These are phyloP conservation scores for Eucalyptus caleyi DNA, from an alignment of 345 rosid species.

Conservation along the genomic window DNA sequence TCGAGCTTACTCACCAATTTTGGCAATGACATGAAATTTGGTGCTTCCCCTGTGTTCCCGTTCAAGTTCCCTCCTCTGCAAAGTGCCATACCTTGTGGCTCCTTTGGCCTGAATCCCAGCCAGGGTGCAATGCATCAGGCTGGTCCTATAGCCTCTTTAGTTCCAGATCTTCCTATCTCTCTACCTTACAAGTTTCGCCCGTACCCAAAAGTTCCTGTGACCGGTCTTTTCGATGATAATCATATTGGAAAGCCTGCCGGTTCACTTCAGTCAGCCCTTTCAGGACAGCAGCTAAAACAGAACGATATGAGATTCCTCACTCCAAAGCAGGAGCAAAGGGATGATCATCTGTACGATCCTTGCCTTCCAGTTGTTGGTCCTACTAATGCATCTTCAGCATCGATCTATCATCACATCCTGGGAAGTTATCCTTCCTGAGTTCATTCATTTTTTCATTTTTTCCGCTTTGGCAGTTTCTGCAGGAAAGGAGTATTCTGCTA, in stretches of 20 bases:
- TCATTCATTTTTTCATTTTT: not conserved
- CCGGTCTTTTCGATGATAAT: slow-evolving; percentile 3
- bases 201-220: slow-evolving; percentile 8
- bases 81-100: slow-evolving; percentile 8
- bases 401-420: slow-evolving; percentile 15
- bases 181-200: slow-evolving; percentile 15
- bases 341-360: slow-evolving; percentile 19
- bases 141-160: slow-evolving; percentile 10
- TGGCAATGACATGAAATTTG: slow-evolving; percentile 29
- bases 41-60: slow-evolving; percentile 24
- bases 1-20: slow-evolving; percentile 19
- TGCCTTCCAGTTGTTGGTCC: slow-evolving; percentile 16
- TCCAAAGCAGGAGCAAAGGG: slow-evolving; percentile 38
- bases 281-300: slow-evolving; percentile 20
- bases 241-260: not conserved
- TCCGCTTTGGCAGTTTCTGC: not conserved
- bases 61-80: slow-evolving; percentile 30
- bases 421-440: slow-evolving; percentile 15
- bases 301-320: slow-evolving; percentile 6
- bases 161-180: slow-evolving; percentile 32
- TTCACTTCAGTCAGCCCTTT: slow-evolving; percentile 12
- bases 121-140: slow-evolving; percentile 8
- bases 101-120: slow-evolving; percentile 17
- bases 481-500: not conserved
- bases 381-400: slow-evolving; percentile 10